phyloP scores from a whole-genome alignment of 148 eudicot species.

The Suaeda aralocaspica region DNA sequence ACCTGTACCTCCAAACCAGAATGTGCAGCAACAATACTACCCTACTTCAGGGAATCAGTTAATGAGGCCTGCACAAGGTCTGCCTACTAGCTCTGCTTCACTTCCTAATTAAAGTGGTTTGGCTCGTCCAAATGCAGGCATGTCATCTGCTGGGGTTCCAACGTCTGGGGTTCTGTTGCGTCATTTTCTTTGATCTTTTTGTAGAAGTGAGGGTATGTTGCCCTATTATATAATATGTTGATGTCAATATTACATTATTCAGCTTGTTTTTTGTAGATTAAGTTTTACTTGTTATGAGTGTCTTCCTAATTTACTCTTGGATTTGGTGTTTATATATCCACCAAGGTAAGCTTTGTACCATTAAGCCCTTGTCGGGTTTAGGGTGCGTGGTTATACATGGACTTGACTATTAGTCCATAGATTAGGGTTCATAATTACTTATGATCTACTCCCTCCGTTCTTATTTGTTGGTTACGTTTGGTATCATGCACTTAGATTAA shows the following conservation, averaged over 20 bases:
- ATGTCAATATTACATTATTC: no score
- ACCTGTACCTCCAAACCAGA: slow-evolving; percentile 43
- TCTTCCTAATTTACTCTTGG: not conserved
- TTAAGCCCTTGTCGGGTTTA: not conserved
- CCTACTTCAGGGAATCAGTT: slow-evolving; percentile 56
- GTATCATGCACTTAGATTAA: no score
- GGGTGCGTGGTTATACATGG: not conserved
- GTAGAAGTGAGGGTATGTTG: not conserved
- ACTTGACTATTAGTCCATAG: no score
- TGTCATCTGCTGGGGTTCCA: slow-evolving; percentile 16
- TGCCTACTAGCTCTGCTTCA: slow-evolving; percentile 35
- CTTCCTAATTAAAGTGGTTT: slow-evolving; percentile 42
- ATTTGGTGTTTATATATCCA: not conserved
- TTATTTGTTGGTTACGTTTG: no score
- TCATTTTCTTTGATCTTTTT: no score
- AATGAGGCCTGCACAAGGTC: slow-evolving; percentile 55
- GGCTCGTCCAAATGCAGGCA: slow-evolving; percentile 36
- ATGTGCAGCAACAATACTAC: slow-evolving; percentile 53
- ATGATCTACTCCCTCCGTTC: no score
- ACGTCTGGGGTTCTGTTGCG: slow-evolving; percentile 21
- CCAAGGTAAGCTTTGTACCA: not conserved
- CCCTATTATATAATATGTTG: no score
- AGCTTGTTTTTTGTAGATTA: not conserved
- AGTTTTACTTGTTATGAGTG: not conserved
- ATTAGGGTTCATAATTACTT: no score